These are phyloP conservation scores for Buddleja alternifolia DNA, from an alignment of 257 asterid genomes.

Conservation along the genomic window DNA sequence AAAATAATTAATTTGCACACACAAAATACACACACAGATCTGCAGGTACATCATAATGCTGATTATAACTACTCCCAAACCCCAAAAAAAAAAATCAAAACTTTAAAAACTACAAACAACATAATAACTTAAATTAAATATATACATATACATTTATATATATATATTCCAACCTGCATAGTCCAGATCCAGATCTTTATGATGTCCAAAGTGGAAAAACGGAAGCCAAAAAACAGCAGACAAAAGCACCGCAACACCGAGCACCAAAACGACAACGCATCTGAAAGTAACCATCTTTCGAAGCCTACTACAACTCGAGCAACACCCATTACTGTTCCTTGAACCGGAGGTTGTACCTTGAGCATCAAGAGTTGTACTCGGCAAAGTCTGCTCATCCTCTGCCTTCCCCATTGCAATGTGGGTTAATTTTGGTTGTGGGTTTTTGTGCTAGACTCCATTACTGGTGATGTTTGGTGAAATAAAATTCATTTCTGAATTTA, in stretches of 20 bases:
- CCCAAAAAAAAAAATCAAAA: conserved; percentile 9
- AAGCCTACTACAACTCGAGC: conserved; percentile 49
- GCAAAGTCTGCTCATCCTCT: conserved; percentile 52
- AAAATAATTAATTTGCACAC: conserved; percentile 15
- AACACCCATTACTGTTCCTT: conserved; percentile 39
- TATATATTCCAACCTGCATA: conserved; percentile 39
- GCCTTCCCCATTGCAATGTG: conserved; percentile 92
- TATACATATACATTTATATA: no score
- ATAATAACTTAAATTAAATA: background rate
- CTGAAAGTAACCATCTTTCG: conserved; percentile 53
- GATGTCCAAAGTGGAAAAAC: conserved; percentile 55
- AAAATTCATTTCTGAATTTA: conserved; percentile 23
- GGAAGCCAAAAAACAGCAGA: conserved; percentile 85
- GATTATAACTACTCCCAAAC: conserved; percentile 4
- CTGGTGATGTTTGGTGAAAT: conserved; percentile 46
- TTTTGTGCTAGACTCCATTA: conserved; percentile 45
- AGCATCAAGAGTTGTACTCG: conserved; percentile 56
- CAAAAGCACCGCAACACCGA: conserved; percentile 67
- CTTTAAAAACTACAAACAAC: background rate
- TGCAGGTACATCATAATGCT: conserved; percentile 26
- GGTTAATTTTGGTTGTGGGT: conserved; percentile 41
- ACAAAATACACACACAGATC: conserved; percentile 29
- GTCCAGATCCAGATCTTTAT: conserved; percentile 76
- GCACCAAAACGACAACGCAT: conserved; percentile 63
- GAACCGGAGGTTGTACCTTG: conserved; percentile 45